Evolutionary conservation across 1,284 basidiomycete genomes (phyloP).

Genomic region (Filobasidium uniguttulatum): DNA sequence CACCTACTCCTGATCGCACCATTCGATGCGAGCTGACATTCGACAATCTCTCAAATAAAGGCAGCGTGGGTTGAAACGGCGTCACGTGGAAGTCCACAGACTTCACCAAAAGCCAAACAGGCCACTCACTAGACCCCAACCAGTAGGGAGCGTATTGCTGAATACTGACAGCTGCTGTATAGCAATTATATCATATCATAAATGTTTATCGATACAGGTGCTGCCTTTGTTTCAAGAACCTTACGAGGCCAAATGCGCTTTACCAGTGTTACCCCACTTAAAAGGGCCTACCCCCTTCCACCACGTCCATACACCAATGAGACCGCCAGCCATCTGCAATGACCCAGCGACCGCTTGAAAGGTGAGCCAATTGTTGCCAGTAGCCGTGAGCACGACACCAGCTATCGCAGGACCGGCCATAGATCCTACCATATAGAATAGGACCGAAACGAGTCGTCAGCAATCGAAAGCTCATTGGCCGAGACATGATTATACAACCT

Average conservation of each 20-base stretch:
- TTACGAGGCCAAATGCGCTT: background rate
- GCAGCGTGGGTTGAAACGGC: too few relatives aligned
- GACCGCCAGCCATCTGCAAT: conserved; percentile 10
- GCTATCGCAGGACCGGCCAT: conserved; percentile 6
- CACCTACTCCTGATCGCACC: background rate
- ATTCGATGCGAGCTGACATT: too few relatives aligned
- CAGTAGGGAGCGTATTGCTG: too few relatives aligned
- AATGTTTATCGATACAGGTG: too few relatives aligned
- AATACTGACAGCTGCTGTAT: too few relatives aligned
- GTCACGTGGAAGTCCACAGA: too few relatives aligned
- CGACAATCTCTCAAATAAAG: too few relatives aligned
- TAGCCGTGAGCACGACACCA: conserved; percentile 18
- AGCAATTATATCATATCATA: too few relatives aligned
- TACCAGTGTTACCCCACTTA: background rate
- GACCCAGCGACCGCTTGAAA: conserved; percentile 14
- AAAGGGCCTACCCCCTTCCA: conserved; percentile 6
- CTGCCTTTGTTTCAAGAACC: background rate
- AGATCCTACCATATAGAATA: background rate
- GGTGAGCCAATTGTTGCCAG: conserved; percentile 17
- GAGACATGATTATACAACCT: background rate
- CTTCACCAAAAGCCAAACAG: too few relatives aligned
- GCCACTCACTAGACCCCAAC: too few relatives aligned
- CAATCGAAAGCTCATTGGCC: background rate
- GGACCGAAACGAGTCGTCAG: too few relatives aligned
- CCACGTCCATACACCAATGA: conserved; percentile 12